Percentiles rank a stretch among this genome's conserved stretches.
Evolutionary conservation across 352 stramenopile species (phyloP).

Genomic region (Phytophthora brassicae): DNA sequence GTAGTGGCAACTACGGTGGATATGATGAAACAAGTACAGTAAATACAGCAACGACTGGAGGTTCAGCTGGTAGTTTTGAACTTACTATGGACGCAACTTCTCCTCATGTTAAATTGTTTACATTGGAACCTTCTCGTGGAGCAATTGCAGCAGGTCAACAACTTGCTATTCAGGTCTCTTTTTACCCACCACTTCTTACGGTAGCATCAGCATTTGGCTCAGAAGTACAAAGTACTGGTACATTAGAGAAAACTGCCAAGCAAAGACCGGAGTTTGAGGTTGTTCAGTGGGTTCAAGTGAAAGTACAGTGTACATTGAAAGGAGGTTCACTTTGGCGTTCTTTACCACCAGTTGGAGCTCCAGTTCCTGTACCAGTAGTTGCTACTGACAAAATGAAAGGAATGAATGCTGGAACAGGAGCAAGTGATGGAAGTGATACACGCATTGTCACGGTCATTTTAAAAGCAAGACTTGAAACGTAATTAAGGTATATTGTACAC

Average conservation of each 20-base stretch:
- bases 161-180: conserved; percentile 56
- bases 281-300: conserved; percentile 44
- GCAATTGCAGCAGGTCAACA: conserved; percentile 55
- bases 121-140: conserved; percentile 69
- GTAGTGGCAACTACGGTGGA: conserved; percentile 24
- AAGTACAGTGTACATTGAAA: conserved; percentile 42
- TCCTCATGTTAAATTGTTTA: conserved; percentile 64
- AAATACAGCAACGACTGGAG: not conserved
- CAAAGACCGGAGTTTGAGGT: conserved; percentile 35
- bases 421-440: conserved; percentile 13
- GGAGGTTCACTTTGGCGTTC: conserved; percentile 41
- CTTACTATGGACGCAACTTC: conserved; percentile 56
- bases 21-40: conserved; percentile 16
- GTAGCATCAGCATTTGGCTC: conserved; percentile 4
- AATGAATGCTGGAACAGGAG: conserved; percentile 7
- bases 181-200: conserved; percentile 28
- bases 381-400: conserved; percentile 17
- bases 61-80: conserved; percentile 53
- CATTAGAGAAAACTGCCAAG: not conserved
- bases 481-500: not conserved
- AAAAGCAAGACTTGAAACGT: conserved; percentile 19
- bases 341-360: conserved; percentile 3
- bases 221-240: conserved; percentile 5
- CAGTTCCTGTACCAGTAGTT: not conserved
- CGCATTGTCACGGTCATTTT: conserved; percentile 21